A percentile compares a stretch with the other conserved stretches of the same genome.
Conservation (phyloP, 768 basidiomycete species). For the Hydnum rufescens region DNA sequence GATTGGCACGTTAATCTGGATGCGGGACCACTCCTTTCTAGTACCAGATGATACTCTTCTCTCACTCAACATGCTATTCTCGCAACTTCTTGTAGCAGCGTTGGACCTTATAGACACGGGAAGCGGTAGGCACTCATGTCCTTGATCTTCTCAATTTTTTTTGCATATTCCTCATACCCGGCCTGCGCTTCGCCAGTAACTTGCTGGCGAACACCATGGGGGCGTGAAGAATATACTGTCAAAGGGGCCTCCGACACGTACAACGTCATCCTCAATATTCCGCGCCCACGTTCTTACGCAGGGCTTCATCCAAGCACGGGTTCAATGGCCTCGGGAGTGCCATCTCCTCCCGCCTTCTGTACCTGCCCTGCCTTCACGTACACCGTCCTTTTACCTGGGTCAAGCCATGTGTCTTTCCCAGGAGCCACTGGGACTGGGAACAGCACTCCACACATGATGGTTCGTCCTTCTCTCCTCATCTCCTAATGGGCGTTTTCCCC, state of each 20-base stretch:
- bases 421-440: no score
- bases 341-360: constrained; percentile 31
- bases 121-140: constrained; percentile 31
- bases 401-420: constrained; percentile 34
- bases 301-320: no score
- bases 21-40: neutral
- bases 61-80: constrained; percentile 4
- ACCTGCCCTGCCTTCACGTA: constrained; percentile 56
- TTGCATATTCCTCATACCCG: no score
- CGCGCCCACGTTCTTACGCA: no score
- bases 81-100: constrained; percentile 32
- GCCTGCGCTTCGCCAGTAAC: constrained; percentile 31
- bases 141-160: no score
- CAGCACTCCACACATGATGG: no score
- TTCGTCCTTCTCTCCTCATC: no score
- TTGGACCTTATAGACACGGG: constrained; percentile 58
- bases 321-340: no score
- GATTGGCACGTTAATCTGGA: no score
- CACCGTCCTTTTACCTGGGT: constrained; percentile 34
- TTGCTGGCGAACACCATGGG: constrained; percentile 37
- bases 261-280: no score
- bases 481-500: no score
- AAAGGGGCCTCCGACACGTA: constrained; percentile 45
- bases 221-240: constrained; percentile 43
- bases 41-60: constrained; percentile 6